Conservation (phyloP, 2,329 filamentous ascomycete species). For the Rachicladosporium sp. region DNA sequence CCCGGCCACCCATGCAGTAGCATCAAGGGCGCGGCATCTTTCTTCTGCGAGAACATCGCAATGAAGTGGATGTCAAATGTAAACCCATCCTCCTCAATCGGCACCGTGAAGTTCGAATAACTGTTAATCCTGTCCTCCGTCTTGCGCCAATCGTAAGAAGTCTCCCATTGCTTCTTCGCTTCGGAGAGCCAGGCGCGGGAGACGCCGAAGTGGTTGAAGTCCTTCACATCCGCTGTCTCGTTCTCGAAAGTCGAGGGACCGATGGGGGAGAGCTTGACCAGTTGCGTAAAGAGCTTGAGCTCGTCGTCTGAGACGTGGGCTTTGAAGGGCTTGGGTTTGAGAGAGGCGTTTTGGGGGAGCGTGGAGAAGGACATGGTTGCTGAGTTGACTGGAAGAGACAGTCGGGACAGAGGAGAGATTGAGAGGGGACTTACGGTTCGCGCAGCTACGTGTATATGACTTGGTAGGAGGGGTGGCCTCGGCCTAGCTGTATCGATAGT, state of each 20-base stretch:
- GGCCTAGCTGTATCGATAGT: too few species aligned
- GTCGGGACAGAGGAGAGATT: too few species aligned
- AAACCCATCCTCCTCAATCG: constrained; percentile 28
- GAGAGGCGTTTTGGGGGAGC: constrained; percentile 24
- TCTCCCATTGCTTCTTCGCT: constrained; percentile 30
- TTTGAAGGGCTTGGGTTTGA: constrained; percentile 30
- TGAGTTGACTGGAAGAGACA: too few species aligned
- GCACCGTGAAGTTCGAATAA: constrained; percentile 38
- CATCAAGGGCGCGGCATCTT: constrained; percentile 38
- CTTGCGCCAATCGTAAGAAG: constrained; percentile 36
- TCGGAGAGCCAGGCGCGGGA: constrained; percentile 34
- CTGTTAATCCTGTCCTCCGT: constrained; percentile 34
- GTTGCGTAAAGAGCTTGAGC: constrained; percentile 32
- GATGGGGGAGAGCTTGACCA: constrained; percentile 36
- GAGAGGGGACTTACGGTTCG: too few species aligned
- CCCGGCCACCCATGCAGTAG: constrained; percentile 47
- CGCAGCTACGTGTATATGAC: too few species aligned
- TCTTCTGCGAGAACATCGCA: constrained; percentile 41
- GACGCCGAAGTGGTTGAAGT: constrained; percentile 29
- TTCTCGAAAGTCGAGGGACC: constrained; percentile 40
- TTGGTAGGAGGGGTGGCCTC: too few species aligned
- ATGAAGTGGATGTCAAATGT: constrained; percentile 39
- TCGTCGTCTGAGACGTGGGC: constrained; percentile 30
- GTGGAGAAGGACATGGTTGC: constrained; percentile 13
- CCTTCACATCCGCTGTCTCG: constrained; percentile 26